phyloP scores from a whole-genome alignment of 805 yeast genomes.

The Kluyveromyces nonfermentans region DNA sequence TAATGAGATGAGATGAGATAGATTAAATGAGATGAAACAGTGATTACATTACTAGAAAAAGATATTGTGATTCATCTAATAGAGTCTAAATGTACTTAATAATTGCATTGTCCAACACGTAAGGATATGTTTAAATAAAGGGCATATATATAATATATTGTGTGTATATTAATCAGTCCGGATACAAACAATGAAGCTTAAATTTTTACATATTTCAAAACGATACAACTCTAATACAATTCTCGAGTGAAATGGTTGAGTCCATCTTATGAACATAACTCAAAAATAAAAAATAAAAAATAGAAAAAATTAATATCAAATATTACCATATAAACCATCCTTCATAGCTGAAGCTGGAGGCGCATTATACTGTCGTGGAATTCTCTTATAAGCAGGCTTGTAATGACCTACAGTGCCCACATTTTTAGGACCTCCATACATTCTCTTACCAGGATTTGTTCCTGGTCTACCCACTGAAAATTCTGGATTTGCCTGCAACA shows the following conservation, averaged over 20 bases:
- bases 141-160: too few species aligned
- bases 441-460: background rate
- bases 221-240: background rate
- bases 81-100: too few species aligned
- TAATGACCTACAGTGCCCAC: conserved; percentile 13
- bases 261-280: too few species aligned
- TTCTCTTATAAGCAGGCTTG: conserved; percentile 33
- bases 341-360: conserved; percentile 34
- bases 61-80: too few species aligned
- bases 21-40: too few species aligned
- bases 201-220: too few species aligned
- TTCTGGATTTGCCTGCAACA: conserved; percentile 42
- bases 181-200: background rate
- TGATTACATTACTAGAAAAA: too few species aligned
- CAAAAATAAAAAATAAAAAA: too few species aligned
- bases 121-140: too few species aligned
- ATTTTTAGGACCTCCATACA: background rate
- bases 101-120: too few species aligned
- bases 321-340: conserved; percentile 36
- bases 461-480: conserved; percentile 24
- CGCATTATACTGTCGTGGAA: conserved; percentile 25
- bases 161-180: background rate
- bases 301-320: background rate
- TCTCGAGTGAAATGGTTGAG: background rate
- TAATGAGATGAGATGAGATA: too few species aligned